phyloP scores from a whole-genome alignment of 2,329 filamentous ascomycete genomes.

The Gaeumannomyces sp. region DNA sequence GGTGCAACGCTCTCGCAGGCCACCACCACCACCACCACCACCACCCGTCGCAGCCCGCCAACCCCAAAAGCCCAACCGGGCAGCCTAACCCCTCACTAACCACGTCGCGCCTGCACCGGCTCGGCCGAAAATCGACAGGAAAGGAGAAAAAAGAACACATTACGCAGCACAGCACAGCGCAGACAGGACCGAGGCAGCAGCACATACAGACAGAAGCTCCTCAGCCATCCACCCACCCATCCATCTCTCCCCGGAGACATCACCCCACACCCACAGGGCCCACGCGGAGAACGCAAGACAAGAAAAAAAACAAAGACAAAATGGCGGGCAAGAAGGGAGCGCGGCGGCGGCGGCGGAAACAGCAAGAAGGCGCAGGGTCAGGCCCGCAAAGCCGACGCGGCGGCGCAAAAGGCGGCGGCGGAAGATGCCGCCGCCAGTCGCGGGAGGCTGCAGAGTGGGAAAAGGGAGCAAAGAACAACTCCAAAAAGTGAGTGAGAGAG shows the following conservation, averaged over 20 bases:
- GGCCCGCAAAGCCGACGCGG: constrained; percentile 85
- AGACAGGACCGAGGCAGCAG: too few species aligned
- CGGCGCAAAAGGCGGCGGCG: constrained; percentile 69
- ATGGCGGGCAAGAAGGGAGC: constrained; percentile 68
- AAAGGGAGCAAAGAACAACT: constrained; percentile 75
- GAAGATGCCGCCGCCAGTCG: constrained; percentile 60
- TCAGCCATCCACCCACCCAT: not conserved
- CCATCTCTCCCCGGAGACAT: not conserved
- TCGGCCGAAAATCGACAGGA: not conserved
- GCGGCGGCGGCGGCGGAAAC: constrained; percentile 63
- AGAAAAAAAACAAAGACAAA: constrained; percentile 8
- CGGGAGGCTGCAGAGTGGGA: constrained; percentile 73
- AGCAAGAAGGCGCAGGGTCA: constrained; percentile 87
- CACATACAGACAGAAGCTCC: too few species aligned
- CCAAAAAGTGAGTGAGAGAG: constrained; percentile 68
- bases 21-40: not conserved
- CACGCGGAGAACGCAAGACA: not conserved
- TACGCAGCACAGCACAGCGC: too few species aligned
- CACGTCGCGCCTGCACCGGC: not conserved
- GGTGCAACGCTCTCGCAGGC: not conserved
- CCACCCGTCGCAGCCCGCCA: too few species aligned
- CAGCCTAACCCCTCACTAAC: not conserved
- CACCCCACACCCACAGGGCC: not conserved
- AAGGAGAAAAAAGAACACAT: too few species aligned
- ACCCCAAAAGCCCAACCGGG: not conserved